These are phyloP conservation scores for Verbena officinalis DNA, from an alignment of 257 asterid genomes.

Conservation along the genomic window DNA sequence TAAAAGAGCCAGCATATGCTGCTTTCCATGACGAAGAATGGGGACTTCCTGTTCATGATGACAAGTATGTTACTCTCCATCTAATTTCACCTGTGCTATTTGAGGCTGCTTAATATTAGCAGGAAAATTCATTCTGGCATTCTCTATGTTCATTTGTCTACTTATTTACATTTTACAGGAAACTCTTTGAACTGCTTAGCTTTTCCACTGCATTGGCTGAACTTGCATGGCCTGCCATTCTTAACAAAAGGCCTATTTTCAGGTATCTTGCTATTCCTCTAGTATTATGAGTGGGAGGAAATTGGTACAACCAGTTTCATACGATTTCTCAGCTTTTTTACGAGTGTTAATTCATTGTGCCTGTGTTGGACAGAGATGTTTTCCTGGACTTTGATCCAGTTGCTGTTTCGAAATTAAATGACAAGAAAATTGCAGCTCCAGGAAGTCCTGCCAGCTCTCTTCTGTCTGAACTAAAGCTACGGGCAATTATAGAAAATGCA, in stretches of 20 bases:
- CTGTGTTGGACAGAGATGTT: conserved; percentile 69
- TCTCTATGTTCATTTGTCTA: conserved; percentile 25
- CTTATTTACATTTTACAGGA: conserved; percentile 55
- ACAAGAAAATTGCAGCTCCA: conserved; percentile 70
- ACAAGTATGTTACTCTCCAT: conserved; percentile 53
- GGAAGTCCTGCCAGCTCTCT: conserved; percentile 86
- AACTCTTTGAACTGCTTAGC: conserved; percentile 86
- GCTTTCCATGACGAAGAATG: conserved; percentile 96
- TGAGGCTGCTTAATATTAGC: conserved; percentile 12
- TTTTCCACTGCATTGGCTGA: conserved; percentile 94
- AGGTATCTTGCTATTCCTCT: conserved; percentile 46
- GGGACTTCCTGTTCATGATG: conserved; percentile 92
- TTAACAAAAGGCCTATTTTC: conserved; percentile 66
- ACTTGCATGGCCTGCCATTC: conserved; percentile 90
- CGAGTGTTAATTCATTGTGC: conserved; percentile 38
- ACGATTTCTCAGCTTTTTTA: conserved; percentile 20
- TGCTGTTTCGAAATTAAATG: conserved; percentile 84
- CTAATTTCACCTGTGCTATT: conserved; percentile 22
- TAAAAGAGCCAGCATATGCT: conserved; percentile 63
- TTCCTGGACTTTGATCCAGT: conserved; percentile 82
- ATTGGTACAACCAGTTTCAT: conserved; percentile 13
- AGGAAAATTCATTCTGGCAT: conserved; percentile 27
- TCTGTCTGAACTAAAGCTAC: conserved; percentile 80
- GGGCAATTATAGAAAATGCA: conserved; percentile 89
- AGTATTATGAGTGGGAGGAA: conserved; percentile 27